Evolutionary conservation across 139 green algal genomes (phyloP).

Genomic region (Dunaliella primolecta): DNA sequence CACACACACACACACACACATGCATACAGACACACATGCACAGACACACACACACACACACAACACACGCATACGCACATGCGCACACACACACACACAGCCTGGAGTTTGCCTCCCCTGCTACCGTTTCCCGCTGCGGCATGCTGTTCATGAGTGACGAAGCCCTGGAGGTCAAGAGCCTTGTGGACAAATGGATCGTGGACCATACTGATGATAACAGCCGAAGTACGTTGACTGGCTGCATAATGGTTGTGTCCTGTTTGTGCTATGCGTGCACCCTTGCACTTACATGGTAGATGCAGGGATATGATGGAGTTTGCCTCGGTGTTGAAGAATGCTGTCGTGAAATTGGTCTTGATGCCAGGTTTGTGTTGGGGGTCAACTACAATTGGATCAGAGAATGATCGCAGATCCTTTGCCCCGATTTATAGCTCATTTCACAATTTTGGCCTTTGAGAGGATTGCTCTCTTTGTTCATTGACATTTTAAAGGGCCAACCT

Average conservation of each 20-base stretch:
- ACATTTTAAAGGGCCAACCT: too few species aligned
- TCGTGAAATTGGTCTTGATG: too few species aligned
- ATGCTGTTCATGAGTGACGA: conserved; percentile 71
- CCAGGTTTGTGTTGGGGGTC: too few species aligned
- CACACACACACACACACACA: too few species aligned
- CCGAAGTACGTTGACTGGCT: not conserved
- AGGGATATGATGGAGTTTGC: too few species aligned
- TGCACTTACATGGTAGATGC: not conserved
- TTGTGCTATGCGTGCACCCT: not conserved
- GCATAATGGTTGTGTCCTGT: not conserved
- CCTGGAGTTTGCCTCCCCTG: conserved; percentile 77
- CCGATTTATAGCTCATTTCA: too few species aligned
- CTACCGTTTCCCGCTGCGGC: conserved; percentile 69
- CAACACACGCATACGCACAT: not conserved
- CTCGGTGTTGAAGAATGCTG: too few species aligned
- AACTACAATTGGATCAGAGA: too few species aligned
- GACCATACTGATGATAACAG: conserved; percentile 1
- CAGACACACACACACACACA: not conserved
- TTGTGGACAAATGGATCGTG: conserved; percentile 52
- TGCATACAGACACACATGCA: too few species aligned
- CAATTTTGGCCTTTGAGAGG: too few species aligned
- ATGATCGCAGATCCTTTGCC: too few species aligned
- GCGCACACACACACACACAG: conserved; percentile 10
- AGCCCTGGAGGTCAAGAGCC: conserved; percentile 44
- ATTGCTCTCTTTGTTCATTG: too few species aligned